phyloP scores from a whole-genome alignment of 768 basidiomycete species.

The Serendipita sp. region DNA sequence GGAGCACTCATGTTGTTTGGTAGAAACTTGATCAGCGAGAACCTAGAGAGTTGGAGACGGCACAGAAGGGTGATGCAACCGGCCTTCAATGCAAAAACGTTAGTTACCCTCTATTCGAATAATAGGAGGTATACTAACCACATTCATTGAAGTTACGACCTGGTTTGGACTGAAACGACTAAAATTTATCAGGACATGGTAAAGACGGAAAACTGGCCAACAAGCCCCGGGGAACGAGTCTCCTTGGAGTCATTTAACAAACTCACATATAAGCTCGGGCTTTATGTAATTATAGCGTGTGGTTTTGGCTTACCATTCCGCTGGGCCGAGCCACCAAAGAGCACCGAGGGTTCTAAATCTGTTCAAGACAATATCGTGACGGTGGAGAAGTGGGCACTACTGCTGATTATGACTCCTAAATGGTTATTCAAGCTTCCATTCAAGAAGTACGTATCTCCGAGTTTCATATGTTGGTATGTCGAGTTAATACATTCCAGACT shows the following conservation, averaged over 20 bases:
- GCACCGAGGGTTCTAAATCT: background rate
- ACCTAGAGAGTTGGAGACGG: background rate
- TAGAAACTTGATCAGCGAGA: background rate
- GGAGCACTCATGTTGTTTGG: background rate
- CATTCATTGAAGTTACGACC: background rate
- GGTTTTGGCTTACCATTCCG: conserved; percentile 8
- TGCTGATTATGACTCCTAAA: background rate
- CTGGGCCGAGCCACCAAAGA: conserved; percentile 5
- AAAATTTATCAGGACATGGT: conserved; percentile 10
- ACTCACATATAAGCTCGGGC: conserved; percentile 4
- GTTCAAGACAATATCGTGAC: background rate
- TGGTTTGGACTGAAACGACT: conserved; percentile 1
- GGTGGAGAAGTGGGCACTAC: background rate
- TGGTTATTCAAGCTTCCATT: conserved; percentile 8
- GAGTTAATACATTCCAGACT: conserved; percentile 4
- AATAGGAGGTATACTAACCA: background rate
- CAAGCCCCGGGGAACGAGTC: background rate
- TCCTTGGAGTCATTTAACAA: background rate
- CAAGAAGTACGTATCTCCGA: background rate
- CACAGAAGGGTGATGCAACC: background rate
- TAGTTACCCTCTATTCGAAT: background rate
- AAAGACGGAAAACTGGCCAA: conserved; percentile 7
- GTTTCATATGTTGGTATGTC: background rate
- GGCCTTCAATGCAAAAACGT: background rate
- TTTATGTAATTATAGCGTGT: background rate